phyloP scores from a whole-genome alignment of 75 land plant species.

The Selaginella tamariscina region DNA sequence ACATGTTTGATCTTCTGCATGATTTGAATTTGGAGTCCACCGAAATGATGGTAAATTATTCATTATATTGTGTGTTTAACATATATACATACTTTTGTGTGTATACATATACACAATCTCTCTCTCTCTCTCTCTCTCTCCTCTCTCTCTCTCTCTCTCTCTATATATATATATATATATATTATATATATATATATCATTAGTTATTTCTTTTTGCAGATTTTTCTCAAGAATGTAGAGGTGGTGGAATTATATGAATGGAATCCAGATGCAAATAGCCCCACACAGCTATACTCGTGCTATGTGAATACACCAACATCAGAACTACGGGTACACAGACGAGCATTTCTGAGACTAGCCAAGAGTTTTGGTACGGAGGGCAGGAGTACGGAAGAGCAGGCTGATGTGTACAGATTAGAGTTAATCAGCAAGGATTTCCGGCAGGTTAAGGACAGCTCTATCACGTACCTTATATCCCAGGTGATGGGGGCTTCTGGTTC shows the following conservation, averaged over 20 bases:
- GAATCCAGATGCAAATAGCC: conserved; percentile 35
- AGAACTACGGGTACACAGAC: conserved; percentile 56
- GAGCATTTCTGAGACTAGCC: conserved; percentile 54
- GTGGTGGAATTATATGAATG: conserved; percentile 72
- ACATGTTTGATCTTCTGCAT: conserved; percentile 47
- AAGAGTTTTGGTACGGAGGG: conserved; percentile 17
- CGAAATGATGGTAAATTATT: conserved; percentile 53
- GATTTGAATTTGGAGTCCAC: conserved; percentile 67
- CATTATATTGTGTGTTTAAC: too few relatives aligned
- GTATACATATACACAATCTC: too few relatives aligned
- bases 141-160: too few relatives aligned
- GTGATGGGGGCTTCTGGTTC: conserved; percentile 59
- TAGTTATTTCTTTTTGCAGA: too few relatives aligned
- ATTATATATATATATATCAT: too few relatives aligned
- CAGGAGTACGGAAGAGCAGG: conserved; percentile 6
- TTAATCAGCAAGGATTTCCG: conserved; percentile 36
- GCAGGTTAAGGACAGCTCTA: conserved; percentile 24
- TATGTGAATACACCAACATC: conserved; percentile 31
- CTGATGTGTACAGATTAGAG: conserved; percentile 47
- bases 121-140: too few relatives aligned
- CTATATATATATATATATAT: too few relatives aligned
- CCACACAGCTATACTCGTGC: conserved; percentile 52
- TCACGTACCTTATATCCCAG: conserved; percentile 58
- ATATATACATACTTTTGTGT: too few relatives aligned
- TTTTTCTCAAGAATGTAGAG: conserved; percentile 63